Percentiles rank a stretch among this genome's conserved stretches.
phyloP scores from a whole-genome alignment of 2,329 filamentous ascomycete species.

The Penicillium hesseltinei region DNA sequence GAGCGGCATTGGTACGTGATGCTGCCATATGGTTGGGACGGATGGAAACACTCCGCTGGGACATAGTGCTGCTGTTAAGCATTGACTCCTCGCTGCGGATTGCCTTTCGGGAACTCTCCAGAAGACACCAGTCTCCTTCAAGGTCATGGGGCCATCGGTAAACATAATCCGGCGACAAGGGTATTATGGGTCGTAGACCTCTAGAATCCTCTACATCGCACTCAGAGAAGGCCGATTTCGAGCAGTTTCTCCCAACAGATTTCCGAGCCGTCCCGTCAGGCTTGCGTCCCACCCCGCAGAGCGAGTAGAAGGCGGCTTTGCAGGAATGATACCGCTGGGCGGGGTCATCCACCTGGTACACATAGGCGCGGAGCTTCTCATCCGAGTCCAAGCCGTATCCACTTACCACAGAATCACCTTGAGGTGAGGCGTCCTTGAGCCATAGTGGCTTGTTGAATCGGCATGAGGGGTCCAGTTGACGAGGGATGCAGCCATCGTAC shows the following conservation, averaged over 20 bases:
- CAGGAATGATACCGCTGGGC: constrained; percentile 41
- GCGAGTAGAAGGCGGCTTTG: constrained; percentile 43
- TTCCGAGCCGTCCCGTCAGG: constrained; percentile 43
- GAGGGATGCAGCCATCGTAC: constrained; percentile 49
- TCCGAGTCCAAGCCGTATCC: constrained; percentile 47
- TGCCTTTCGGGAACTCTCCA: constrained; percentile 17
- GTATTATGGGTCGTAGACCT: constrained; percentile 46
- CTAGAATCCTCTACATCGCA: constrained; percentile 47
- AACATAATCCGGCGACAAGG: constrained; percentile 46
- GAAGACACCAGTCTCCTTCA: constrained; percentile 44
- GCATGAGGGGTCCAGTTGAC: constrained; percentile 41
- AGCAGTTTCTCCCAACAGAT: constrained; percentile 46
- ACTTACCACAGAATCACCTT: constrained; percentile 45
- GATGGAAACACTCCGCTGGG: constrained; percentile 27
- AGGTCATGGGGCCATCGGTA: constrained; percentile 45
- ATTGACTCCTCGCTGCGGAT: constrained; percentile 26
- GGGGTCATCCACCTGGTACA: constrained; percentile 37
- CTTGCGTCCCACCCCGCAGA: constrained; percentile 47
- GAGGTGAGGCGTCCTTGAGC: constrained; percentile 45
- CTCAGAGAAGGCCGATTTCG: constrained; percentile 48
- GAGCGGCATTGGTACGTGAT: constrained; percentile 40
- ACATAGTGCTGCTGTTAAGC: constrained; percentile 29
- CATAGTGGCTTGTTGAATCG: constrained; percentile 43
- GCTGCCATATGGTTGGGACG: constrained; percentile 30
- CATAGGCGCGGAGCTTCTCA: constrained; percentile 37